phyloP scores from a whole-genome alignment of 208 protist genomes.

The Endotrypanum monterogeii region DNA sequence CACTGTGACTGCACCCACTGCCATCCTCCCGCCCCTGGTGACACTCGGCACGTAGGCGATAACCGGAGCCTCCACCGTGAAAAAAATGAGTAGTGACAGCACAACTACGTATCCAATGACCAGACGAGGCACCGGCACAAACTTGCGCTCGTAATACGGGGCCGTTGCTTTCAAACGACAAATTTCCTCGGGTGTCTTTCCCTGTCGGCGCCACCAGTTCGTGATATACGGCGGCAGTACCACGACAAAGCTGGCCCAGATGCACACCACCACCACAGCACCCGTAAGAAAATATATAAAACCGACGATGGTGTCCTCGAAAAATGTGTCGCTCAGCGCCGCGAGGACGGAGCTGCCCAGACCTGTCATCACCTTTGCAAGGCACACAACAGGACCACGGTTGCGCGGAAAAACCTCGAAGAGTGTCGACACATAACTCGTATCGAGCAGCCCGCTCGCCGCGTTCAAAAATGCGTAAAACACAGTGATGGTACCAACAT shows the following conservation, averaged over 20 bases:
- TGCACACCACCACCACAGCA: slow-evolving; percentile 41
- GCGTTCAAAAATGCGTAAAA: slow-evolving; percentile 68
- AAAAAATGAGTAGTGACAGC: slow-evolving; percentile 50
- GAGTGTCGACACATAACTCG: slow-evolving; percentile 52
- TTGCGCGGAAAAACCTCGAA: slow-evolving; percentile 71
- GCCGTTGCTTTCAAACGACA: slow-evolving; percentile 27
- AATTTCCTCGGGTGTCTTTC: slow-evolving; percentile 46
- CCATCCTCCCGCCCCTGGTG: slow-evolving; percentile 26
- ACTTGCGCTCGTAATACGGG: slow-evolving; percentile 54
- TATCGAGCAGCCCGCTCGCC: slow-evolving; percentile 53
- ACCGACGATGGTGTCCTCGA: slow-evolving; percentile 39
- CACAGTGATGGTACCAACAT: slow-evolving; percentile 47
- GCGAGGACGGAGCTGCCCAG: slow-evolving; percentile 64
- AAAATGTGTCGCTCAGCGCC: slow-evolving; percentile 49
- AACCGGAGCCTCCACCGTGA: slow-evolving; percentile 54
- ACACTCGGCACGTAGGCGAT: slow-evolving; percentile 45
- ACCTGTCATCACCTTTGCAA: slow-evolving; percentile 81
- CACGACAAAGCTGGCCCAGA: slow-evolving; percentile 43
- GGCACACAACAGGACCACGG: slow-evolving; percentile 58
- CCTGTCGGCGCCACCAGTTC: slow-evolving; percentile 64
- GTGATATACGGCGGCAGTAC: slow-evolving; percentile 66
- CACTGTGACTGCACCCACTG: slow-evolving; percentile 42
- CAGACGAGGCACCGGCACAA: slow-evolving; percentile 51
- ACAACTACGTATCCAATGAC: slow-evolving; percentile 49
- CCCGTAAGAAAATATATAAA: slow-evolving; percentile 67